Base-by-base conservation (phyloP, 2,329 filamentous ascomycete species). In the Calonectria crousiana region DNA sequence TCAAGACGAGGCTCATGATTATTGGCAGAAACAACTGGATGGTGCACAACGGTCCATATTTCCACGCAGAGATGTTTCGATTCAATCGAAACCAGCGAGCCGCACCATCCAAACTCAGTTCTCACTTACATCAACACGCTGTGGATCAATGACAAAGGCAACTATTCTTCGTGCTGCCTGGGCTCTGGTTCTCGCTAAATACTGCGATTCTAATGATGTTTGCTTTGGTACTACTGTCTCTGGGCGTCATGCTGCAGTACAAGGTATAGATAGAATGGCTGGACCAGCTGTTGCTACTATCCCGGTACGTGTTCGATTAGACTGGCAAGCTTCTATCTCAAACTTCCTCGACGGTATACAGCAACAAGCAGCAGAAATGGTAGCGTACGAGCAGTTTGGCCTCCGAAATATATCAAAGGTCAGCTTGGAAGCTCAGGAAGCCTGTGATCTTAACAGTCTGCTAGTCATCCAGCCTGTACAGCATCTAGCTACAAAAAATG, bases 121-220 rank as follows among this genome's bases (percentile, higher is more conserved):
- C 88, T 58, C 53, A 2, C 72, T 84, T 90, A 58, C 80, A 82
- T 58, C 34, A 13, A 16, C 62, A 1, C 5, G 49, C 16, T 51
- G 52, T 41, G 52, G 44, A 6, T 51, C 38, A 38, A 68, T 75
- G 6, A 78, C 77, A 0, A 68, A 67, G 6, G 51, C 77, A 0
- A 80, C 65, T 0, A 16, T 79, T 26, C n/a, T 81, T 23, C 73
- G 75, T 0, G 86, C 88, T 36, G 90, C 90, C 0, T 86, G 89
- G 78, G 86, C 87, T 8, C 87, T 89, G 71, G 78, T 93, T 2
- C 65, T 92, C 2, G 83, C 86, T n/a, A 83, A 84, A 8, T 92
- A 92, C 74, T 79, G 85, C 2, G 89, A 74, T 1, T 74, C 73
- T 0, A 53, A 83, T 1, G 86, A 88, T 68, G 81, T 88, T 14